Base-by-base conservation (phyloP, 768 basidiomycete species). In the Serendipita sp. region DNA sequence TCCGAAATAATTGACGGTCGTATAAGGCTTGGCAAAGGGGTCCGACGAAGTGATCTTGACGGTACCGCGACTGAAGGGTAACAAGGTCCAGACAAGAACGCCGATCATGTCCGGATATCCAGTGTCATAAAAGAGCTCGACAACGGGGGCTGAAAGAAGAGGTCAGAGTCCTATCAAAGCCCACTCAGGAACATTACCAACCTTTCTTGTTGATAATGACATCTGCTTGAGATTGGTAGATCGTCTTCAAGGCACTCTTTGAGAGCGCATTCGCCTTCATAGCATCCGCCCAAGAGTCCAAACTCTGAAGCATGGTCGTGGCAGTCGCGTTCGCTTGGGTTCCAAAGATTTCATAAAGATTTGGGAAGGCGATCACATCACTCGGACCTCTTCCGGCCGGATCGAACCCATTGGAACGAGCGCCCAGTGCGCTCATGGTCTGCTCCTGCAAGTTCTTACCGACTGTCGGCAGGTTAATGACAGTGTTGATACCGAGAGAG, bases 381-480 rank as follows among this genome's bases (percentile, higher is more conserved):
- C 77, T 76, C 4, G 80, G 80, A 0, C 80, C 80, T 30, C 70
- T 46, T 3, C 80, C 80, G 18, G 73, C 76, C 2, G 68, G 54
- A 63, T 79, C 68, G 65, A 77, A 79, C 3, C 76, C 56, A 35
- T 60, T 72, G 34, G 68, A 64, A 2, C 75, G 76, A 4, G 67
- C 64, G 18, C 79, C 79, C 24, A 80, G 72, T 2, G 72, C 70
- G 68, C 73, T 78, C 74, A 78, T 76, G 3, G 79, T 74, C 73
- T 82, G 81, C 68, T 83, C 82, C 70, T 83, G 82, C 30, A 84
- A 75, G 69, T 84, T 83, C 71, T 76, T 77, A 11, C 70, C 70
- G 64, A 70, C 70, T 7, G 69, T 65, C 11, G 69, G 63, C n/a
- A 69, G 66, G 64, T 81, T 71, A 45, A 82, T 72, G n/a, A 74